Base-by-base conservation (phyloP, 2,329 filamentous ascomycete species). In the Penicillium olsonii region DNA sequence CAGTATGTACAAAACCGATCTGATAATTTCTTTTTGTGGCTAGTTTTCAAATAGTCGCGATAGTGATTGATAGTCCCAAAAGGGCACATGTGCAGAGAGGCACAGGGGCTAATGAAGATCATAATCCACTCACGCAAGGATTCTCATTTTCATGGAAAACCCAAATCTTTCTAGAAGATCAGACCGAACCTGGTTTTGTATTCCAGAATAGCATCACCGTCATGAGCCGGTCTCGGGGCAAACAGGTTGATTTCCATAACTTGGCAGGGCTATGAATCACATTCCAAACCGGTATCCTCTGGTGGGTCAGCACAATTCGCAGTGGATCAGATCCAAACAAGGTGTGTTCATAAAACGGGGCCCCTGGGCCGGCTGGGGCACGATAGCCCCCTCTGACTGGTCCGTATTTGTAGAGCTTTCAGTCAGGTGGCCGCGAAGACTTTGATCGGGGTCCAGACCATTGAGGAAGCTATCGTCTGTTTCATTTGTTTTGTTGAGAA, bases 351-450 rank as follows among this genome's bases (percentile, higher is more conserved):
- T 48, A 31, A 43, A 22, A 37, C 33, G 42, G 22, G 38, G 24
- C 38, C 44, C 44, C 19, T 35, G 46, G 20, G 17, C 34, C 19
- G 26, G 15, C 29, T 39, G 26, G 40, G 41, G 34, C 35, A 9
- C 18, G 15, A 26, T 47, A n/a, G 18, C 24, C n/a, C 3, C 11
- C 33, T 26, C 20, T 45, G 40, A 48, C 9, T 48, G 46, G 46
- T 11, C 27, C 15, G 18, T 48, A 20, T 19, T 19, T 19, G 31
- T 44, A 35, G 40, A 43, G 40, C 40, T 44, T 11, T 20, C 38
- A 43, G 44, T 48, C 52, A 53, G 44, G 41, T 53, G 48, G 53
- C 31, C 37, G 10, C 22, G 48, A 45, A 50, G 48, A 50, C 37
- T 46, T 47, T 50, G 48, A 45, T 41, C 38, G 14, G 42, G n/a